Conservation (phyloP, 495 filamentous ascomycete genomes). For the Podospora didyma region DNA sequence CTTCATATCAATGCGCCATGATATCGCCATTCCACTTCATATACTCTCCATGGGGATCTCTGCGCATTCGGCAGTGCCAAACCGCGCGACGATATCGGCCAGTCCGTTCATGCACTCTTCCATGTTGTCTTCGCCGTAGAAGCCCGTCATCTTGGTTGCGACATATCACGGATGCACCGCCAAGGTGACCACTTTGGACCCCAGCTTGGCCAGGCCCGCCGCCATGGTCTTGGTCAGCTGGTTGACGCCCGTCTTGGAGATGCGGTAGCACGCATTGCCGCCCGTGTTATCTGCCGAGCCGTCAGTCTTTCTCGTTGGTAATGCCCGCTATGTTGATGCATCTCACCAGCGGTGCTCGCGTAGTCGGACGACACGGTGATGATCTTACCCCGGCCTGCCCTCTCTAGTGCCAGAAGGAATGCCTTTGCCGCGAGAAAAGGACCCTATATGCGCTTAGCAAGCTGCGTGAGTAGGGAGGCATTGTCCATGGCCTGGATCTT, state of each 20-base stretch:
- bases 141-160: slow-evolving; percentile 12
- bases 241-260: slow-evolving; percentile 12
- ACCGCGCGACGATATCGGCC: not conserved
- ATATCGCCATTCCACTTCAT: slow-evolving; percentile 14
- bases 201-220: not conserved
- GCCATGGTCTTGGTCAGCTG: slow-evolving; percentile 14
- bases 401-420: slow-evolving; percentile 6
- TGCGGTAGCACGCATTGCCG: slow-evolving; percentile 13
- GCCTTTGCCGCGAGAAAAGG: slow-evolving; percentile 5
- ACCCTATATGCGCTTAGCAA: not conserved
- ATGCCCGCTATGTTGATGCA: not conserved
- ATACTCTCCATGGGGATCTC: slow-evolving; percentile 3
- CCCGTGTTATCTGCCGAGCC: slow-evolving; percentile 4
- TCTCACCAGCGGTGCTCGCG: slow-evolving; percentile 4
- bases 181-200: not conserved
- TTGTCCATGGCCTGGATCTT: not conserved
- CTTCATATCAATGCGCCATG: slow-evolving; percentile 4
- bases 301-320: not conserved
- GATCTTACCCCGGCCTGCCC: slow-evolving; percentile 1
- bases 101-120: slow-evolving; percentile 4
- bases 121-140: slow-evolving; percentile 13
- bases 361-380: slow-evolving; percentile 12
- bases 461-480: not conserved
- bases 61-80: slow-evolving; percentile 2
- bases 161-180: slow-evolving; percentile 9